Evolutionary conservation across 805 yeast species (phyloP), one percentile per base, ranked within the genome.

Genomic region (Lipomyces spencermartinsiae): DNA sequence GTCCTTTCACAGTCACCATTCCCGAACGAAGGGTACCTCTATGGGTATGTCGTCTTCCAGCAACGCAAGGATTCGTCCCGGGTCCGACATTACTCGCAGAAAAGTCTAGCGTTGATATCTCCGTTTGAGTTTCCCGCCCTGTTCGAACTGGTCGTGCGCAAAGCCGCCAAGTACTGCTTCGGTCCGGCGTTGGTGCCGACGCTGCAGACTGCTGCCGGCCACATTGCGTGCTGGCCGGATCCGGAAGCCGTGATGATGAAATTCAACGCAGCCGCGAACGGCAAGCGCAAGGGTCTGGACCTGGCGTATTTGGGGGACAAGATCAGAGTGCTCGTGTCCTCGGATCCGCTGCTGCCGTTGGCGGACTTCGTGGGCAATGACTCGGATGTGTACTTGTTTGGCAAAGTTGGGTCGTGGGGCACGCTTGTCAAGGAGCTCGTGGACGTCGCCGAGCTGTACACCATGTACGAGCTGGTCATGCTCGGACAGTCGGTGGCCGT

Each of bases 191-290:
- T 63, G 49, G 46, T 61, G 33, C n/a, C 62, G 7, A 63, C 63
- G 1, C 25, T 69, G 25, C 71, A 69, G 59, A 68, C 70, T 2
- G 71, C 72, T 6, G 66, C 67, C 7, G 56, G 60, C 16, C 68
- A 69, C 16, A 68, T 69, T 34, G 68, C 72, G 9, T 19, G 59
- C 33, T 69, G 72, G 72, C 72, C 72, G 5, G 62, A 68, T 5
- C 71, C 71, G 2, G 67, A 62, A 37, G 58, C 51, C 9, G 55
- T 66, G 10, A 16, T 66, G 22, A 55, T 57, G 16, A 55, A 61
- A 49, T 34, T 46, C 58, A 33, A 58, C n/a, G 31, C 34, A 53
- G 29, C 29, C 5, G 53, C 43, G 4, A 34, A 33, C 22, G 56
- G 58, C 3, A 65, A 56, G 49, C 66, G 69, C 22, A 66, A 64